These are phyloP conservation scores for Boehmeria nivea DNA, from an alignment of 306 rosid species.

Conservation along the genomic window DNA sequence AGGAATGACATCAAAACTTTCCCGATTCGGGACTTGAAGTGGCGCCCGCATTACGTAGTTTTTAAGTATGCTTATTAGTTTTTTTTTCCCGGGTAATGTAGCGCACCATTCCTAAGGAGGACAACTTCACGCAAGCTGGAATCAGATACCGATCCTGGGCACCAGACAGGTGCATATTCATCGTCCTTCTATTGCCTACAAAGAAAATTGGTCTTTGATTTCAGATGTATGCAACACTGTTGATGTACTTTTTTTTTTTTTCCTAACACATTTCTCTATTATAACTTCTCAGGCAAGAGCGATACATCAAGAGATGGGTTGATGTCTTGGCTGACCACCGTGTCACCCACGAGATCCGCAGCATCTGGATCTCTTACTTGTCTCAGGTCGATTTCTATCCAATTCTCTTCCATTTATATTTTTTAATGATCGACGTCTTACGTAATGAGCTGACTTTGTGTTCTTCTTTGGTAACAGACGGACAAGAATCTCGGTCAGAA, in stretches of 20 bases:
- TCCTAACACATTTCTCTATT: background rate
- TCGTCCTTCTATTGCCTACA: background rate
- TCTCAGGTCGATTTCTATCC: conserved; percentile 58
- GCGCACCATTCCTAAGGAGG: conserved; percentile 63
- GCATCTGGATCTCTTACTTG: conserved; percentile 77
- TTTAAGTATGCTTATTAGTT: background rate
- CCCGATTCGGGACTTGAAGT: no score
- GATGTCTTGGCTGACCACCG: conserved; percentile 68
- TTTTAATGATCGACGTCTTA: background rate
- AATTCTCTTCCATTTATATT: background rate
- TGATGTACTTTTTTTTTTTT: background rate
- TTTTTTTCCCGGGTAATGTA: conserved; percentile 30
- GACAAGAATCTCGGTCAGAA: conserved; percentile 75
- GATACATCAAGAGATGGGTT: conserved; percentile 61
- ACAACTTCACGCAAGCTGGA: conserved; percentile 90
- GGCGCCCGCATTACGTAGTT: no score
- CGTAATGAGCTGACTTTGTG: conserved; percentile 18
- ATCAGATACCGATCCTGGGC: conserved; percentile 84
- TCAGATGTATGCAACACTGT: background rate
- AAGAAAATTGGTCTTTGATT: conserved; percentile 2
- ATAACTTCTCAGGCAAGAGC: conserved; percentile 62
- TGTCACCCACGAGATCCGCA: conserved; percentile 84
- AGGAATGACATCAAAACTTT: no score
- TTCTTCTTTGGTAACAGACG: conserved; percentile 43
- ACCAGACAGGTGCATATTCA: conserved; percentile 60